A percentile compares a stretch with the other conserved stretches of the same genome.
Conservation (phyloP, 169 alveolate genomes). For the Eimeria nieschulzi region DNA sequence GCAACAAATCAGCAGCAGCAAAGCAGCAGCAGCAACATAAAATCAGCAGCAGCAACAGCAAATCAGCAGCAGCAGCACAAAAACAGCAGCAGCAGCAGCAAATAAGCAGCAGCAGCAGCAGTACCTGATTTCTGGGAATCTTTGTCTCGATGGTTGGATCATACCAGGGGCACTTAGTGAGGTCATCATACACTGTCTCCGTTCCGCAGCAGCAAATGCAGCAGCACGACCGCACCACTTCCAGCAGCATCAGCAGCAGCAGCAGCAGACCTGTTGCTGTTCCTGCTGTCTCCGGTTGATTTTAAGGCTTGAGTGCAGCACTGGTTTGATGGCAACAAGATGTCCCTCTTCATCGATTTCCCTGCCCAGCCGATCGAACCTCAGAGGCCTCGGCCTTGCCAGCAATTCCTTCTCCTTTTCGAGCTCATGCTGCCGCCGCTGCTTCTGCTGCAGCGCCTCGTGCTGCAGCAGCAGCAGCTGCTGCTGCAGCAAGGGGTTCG, state of each 20-base stretch:
- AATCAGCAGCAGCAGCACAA: constrained; percentile 17
- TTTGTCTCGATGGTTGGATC: neutral
- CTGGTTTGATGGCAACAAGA: neutral
- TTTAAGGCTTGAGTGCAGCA: neutral
- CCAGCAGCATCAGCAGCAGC: neutral
- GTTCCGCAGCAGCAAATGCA: neutral
- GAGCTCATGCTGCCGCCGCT: neutral
- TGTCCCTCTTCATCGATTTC: neutral
- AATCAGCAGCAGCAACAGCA: constrained; percentile 1
- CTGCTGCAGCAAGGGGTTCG: constrained; percentile 29
- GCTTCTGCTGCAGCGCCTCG: constrained; percentile 12
- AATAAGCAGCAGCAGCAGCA: neutral
- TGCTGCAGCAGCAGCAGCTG: constrained; percentile 27
- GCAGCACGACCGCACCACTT: no score
- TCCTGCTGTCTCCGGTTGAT: neutral
- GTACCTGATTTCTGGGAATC: neutral
- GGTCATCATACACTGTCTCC: neutral
- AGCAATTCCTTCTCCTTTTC: neutral
- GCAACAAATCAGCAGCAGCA: constrained; percentile 15
- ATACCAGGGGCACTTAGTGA: neutral
- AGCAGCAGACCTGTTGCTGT: neutral
- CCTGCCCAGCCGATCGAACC: neutral
- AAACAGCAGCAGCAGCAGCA: neutral
- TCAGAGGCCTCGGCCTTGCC: neutral
- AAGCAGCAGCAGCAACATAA: constrained; percentile 1